Evolutionary conservation across 441 rosid genomes (phyloP).

Genomic region (Flueggea neowawraea): DNA sequence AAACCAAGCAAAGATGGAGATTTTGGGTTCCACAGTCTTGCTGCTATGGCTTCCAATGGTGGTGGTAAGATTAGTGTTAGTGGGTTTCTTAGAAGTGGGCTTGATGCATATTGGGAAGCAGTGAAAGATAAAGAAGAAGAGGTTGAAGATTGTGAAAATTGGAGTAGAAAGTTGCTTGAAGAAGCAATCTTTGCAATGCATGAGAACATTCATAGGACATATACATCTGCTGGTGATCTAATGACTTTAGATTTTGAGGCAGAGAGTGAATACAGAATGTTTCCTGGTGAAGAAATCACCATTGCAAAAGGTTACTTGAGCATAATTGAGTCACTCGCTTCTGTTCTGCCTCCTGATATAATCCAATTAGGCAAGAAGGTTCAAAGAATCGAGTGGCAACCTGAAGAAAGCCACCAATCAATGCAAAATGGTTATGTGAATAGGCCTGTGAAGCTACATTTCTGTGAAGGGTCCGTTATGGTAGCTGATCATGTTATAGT

Average conservation of each 20-base stretch:
- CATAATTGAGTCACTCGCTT: conserved; percentile 68
- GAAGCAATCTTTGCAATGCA: conserved; percentile 79
- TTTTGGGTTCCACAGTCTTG: conserved; percentile 34
- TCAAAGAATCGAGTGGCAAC: conserved; percentile 68
- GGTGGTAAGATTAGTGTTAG: conserved; percentile 57
- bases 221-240: conserved; percentile 88
- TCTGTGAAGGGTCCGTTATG: conserved; percentile 70
- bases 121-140: conserved; percentile 24
- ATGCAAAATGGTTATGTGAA: conserved; percentile 24
- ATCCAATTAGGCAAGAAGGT: conserved; percentile 73
- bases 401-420: conserved; percentile 20
- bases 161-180: conserved; percentile 54
- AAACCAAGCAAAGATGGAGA: conserved; percentile 22
- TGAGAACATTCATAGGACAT: conserved; percentile 80
- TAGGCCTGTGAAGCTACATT: conserved; percentile 72
- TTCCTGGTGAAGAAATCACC: conserved; percentile 97
- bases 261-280: conserved; percentile 90
- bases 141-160: conserved; percentile 32
- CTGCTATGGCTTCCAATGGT: conserved; percentile 37
- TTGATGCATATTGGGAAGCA: conserved; percentile 57
- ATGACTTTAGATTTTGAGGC: conserved; percentile 66
- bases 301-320: conserved; percentile 85
- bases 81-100: conserved; percentile 60
- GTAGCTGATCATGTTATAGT: conserved; percentile 89
- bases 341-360: conserved; percentile 66